These are phyloP conservation scores for Sphaerulina vaccinii DNA, from an alignment of 2,329 filamentous ascomycete species.

Conservation along the genomic window DNA sequence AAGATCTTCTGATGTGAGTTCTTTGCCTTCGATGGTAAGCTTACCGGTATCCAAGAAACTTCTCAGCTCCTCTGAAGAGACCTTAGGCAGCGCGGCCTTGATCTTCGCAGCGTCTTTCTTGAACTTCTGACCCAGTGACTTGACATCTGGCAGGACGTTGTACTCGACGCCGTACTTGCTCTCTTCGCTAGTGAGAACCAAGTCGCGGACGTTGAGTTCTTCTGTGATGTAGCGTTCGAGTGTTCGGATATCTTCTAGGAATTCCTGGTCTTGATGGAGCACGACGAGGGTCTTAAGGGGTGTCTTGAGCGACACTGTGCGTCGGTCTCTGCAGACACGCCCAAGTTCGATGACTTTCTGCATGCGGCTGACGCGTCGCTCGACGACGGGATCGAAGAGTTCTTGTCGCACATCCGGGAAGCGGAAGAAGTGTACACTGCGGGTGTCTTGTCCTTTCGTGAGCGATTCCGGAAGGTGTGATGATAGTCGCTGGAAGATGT, in stretches of 20 bases:
- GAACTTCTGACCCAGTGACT: slow-evolving; percentile 90
- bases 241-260: slow-evolving; percentile 81
- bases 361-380: slow-evolving; percentile 86
- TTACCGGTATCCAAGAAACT: slow-evolving; percentile 69
- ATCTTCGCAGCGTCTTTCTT: slow-evolving; percentile 92
- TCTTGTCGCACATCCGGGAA: slow-evolving; percentile 88
- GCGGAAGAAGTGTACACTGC: slow-evolving; percentile 87
- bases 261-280: slow-evolving; percentile 78
- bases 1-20: slow-evolving; percentile 77
- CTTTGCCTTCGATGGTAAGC: slow-evolving; percentile 82
- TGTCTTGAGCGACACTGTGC: slow-evolving; percentile 82
- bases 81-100: slow-evolving; percentile 79
- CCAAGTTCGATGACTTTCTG: slow-evolving; percentile 92
- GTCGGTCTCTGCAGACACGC: slow-evolving; percentile 80
- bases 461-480: slow-evolving; percentile 75
- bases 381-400: slow-evolving; percentile 81
- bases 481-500: slow-evolving; percentile 81
- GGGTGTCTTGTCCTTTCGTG: slow-evolving; percentile 64
- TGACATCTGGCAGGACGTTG: slow-evolving; percentile 87
- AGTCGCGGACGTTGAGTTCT: slow-evolving; percentile 84
- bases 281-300: slow-evolving; percentile 87
- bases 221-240: slow-evolving; percentile 86
- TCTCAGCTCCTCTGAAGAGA: slow-evolving; percentile 80
- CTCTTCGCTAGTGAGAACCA: slow-evolving; percentile 83
- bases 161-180: slow-evolving; percentile 90